Base-by-base conservation (phyloP, 768 basidiomycete species). In the Boletus coccyginus region DNA sequence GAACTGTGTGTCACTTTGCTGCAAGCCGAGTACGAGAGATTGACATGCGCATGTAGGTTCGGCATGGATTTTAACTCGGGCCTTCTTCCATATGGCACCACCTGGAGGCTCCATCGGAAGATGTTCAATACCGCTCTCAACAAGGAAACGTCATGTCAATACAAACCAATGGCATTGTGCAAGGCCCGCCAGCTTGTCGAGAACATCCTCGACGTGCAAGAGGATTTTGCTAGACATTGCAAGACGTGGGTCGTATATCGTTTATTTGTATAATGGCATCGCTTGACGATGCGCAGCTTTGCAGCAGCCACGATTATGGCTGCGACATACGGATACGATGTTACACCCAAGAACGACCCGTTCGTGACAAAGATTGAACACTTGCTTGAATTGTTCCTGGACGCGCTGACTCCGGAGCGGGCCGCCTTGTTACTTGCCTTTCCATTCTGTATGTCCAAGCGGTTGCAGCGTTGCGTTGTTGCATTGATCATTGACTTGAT, bases 21-120 rank as follows among this genome's bases (percentile, higher is more conserved):
- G 38, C 24, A 19, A 29, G 24, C 45, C 9, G 17, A 46, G 17
- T 12, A 41, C 3, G 19, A 29, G 3, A 31, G 7, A 32, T 14
- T 55, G 50, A 63, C 16, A 19, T 3, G 27, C 11, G 1, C 16
- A 17, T 38, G 14, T 50, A 71, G 70, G 27, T 66, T 72, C 46
- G 70, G 70, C 17, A 57, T 72, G 56, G 60, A 71, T 44, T 74
- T 74, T 38, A 62, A 55, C 47, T 65, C 67, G 35, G 63, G 52
- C 1, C 52, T 72, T 40, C 53, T 74, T 36, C 63, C 61, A 12
- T 72, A 73, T n/a, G 69, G 73, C 21, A 46, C 55, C 44, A 19
- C 27, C 29, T 74, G 70, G 73, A 61, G 62, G 33, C 58, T 57
- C 7, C 73, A 74, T 33, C 70, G 73, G 24, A 72, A 60, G 44